Base-by-base conservation (phyloP, 2,329 filamentous ascomycete species). In the Venturia aucupariae region DNA sequence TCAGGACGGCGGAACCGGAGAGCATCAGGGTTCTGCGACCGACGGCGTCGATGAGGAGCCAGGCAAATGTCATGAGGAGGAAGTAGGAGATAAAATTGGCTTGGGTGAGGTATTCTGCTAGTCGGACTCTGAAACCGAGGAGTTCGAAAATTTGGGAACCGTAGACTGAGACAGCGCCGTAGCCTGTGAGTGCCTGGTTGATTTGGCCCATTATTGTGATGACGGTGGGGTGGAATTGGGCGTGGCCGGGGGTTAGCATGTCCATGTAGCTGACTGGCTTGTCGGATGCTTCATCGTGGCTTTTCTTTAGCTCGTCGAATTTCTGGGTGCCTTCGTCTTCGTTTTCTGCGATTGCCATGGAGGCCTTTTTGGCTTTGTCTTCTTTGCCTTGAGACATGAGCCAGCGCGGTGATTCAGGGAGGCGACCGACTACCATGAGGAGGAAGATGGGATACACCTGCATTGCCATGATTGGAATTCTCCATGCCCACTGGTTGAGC, bases 91-190 rank as follows among this genome's bases (percentile, higher is more conserved):
- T 73, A 72, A 86, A 86, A 72, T 87, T 87, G 35, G 77, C 82
- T 57, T 85, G 77, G 0, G 84, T 86, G 17, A 85, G 73, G 66
- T 80, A 82, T 70, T 87, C 84, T 0, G 84, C 79, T 19, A 73
- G 74, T 4, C 73, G 73, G 42, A 80, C 78, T 22, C 72, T 71
- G 70, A 86, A 84, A 19, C 84, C 83, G 3, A 86, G 79, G 11
- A 86, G 79, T 19, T 84, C 79, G 70, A 86, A 86, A 63, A 86
- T 86, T 67, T 86, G 84, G 2, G 84, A 83, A 0, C 84, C 84
- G 65, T 86, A 86, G 2, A 86, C 84, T 22, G 80, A 83, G 2
- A 87, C 82, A 0, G 84, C 84, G 2, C 82, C 82, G 64, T 84
- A 85, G 4, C 82, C 81, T 0, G 82, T 84, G 61, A 84, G 72